Base-by-base conservation (phyloP, 23 red algal genomes). In the Porphyridium purpureum region DNA sequence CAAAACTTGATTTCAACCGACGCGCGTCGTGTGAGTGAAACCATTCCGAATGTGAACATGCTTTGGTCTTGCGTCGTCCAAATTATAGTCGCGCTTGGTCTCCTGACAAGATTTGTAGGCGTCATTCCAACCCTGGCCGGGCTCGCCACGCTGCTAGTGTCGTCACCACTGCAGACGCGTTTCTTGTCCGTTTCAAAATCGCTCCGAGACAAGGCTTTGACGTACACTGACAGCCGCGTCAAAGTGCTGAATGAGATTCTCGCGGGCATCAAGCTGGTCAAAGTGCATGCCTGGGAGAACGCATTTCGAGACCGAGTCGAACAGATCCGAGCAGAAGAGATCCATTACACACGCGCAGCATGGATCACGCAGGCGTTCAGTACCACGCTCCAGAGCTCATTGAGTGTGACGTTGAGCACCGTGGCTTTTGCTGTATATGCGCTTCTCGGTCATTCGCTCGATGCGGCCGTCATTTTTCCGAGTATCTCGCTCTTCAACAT, bases 241-340 rank as follows among this genome's bases (percentile, higher is more conserved):
- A 73, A 82, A 29, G 17, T 64, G 9, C 57, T 93, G 21, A 47
- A 54, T n/a, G 86, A 93, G 72, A 70, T 65, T 4, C 61, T 93
- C 29, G 50, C 59, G 31, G 75, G 72, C 23, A 93, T 93, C 35
- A 82, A 93, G 52, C 20, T 93, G 8, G 64, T 93, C 36, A 93
- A 93, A 52, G 48, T 93, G n/a, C 71, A 81, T 47, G 74, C 86
- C 21, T 93, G 86, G 86, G 74, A 81, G 28, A 60, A 68, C 31
- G 67, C 72, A 2, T 93, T 93, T 49, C 60, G 65, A 1, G 71
- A 64, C 31, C 38, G 69, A 7, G 70, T 92, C 49, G 48, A 62
- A 6, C 36, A 0, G 19, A 61, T 65, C 11, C 52, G 84, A 20
- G 40, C 55, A 0, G 47, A 21, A 46, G 84, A 92, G 50, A 69